Evolutionary conservation across 768 basidiomycete species (phyloP).

Genomic region (Pisolithus orientalis): DNA sequence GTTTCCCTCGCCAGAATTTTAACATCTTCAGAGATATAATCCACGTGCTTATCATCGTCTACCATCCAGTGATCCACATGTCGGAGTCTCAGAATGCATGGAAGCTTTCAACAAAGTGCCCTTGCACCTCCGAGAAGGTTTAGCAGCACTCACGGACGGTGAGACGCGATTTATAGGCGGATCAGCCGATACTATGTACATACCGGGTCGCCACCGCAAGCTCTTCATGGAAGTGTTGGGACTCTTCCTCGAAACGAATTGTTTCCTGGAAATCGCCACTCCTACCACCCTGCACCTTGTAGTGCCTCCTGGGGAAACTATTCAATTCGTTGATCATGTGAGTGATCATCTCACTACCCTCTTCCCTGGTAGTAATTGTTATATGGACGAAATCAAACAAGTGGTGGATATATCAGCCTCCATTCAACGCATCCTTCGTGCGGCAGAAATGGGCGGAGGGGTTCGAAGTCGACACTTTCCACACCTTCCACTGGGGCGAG

Average conservation of each 20-base stretch:
- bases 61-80: slow-evolving; percentile 32
- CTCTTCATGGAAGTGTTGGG: slow-evolving; percentile 37
- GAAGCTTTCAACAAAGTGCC: slow-evolving; percentile 33
- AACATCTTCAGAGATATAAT: not conserved
- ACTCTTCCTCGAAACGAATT: slow-evolving; percentile 40
- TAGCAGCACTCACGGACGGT: slow-evolving; percentile 30
- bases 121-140: slow-evolving; percentile 28
- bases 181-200: slow-evolving; percentile 43
- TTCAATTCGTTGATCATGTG: slow-evolving; percentile 44
- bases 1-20: not conserved
- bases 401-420: slow-evolving; percentile 46
- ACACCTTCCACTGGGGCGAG: slow-evolving; percentile 47
- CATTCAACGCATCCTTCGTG: slow-evolving; percentile 41
- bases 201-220: slow-evolving; percentile 36
- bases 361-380: not conserved
- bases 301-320: slow-evolving; percentile 32
- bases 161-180: slow-evolving; percentile 39
- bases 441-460: slow-evolving; percentile 40
- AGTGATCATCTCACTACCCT: slow-evolving; percentile 3
- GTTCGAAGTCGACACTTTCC: slow-evolving; percentile 46
- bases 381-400: slow-evolving; percentile 5
- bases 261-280: slow-evolving; percentile 44
- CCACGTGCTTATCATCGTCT: not conserved
- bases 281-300: slow-evolving; percentile 42
- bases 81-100: slow-evolving; percentile 40